phyloP scores from a whole-genome alignment of 2,329 filamentous ascomycete genomes.

The Fusarium armeniacum region DNA sequence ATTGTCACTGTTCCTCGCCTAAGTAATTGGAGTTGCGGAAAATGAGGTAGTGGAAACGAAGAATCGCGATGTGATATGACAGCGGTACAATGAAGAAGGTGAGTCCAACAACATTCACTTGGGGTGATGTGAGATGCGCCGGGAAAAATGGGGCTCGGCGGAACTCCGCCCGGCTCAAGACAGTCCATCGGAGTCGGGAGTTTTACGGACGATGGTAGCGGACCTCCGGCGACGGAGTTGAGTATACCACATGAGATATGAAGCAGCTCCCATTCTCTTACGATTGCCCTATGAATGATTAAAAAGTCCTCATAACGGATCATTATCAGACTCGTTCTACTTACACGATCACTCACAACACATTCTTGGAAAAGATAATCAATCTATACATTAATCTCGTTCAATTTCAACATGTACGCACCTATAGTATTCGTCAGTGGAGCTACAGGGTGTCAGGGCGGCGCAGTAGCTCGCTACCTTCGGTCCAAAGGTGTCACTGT shows the following conservation, averaged over 20 bases:
- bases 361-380: background rate
- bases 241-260: background rate
- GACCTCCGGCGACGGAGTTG: constrained; percentile 24
- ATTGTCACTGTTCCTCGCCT: background rate
- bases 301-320: background rate
- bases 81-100: constrained; percentile 1
- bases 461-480: constrained; percentile 54
- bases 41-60: too few species aligned
- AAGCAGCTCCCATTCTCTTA: background rate
- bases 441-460: constrained; percentile 59
- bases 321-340: background rate
- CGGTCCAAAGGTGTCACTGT: constrained; percentile 52
- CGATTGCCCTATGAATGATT: background rate
- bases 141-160: constrained; percentile 47
- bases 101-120: background rate
- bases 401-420: constrained; percentile 49
- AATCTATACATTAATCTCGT: background rate
- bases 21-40: background rate
- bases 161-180: constrained; percentile 48
- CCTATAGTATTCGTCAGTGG: constrained; percentile 56
- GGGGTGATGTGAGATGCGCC: constrained; percentile 21
- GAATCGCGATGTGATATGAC: constrained; percentile 8
- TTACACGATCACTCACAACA: background rate
- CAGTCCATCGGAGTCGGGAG: background rate
- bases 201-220: constrained; percentile 13